Conservation (phyloP, 2,329 filamentous ascomycete genomes). For the Samsoniella hepiali region DNA sequence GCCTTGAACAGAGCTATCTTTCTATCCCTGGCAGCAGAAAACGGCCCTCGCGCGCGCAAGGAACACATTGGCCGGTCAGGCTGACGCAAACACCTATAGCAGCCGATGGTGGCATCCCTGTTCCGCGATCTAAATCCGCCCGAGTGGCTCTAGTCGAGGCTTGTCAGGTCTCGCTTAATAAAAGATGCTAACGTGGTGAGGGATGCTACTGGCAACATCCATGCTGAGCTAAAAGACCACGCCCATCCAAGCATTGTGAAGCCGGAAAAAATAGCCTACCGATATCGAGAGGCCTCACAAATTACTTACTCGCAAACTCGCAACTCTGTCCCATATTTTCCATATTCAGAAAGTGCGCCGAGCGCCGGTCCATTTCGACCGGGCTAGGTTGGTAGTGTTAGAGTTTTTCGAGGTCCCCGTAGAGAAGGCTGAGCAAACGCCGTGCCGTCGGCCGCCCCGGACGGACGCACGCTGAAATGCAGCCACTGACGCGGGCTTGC, state of each 20-base stretch:
- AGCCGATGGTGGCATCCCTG: too few species aligned
- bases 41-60: neutral
- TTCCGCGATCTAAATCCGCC: too few species aligned
- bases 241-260: too few species aligned
- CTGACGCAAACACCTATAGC: too few species aligned
- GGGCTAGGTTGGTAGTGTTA: neutral
- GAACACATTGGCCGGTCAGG: too few species aligned
- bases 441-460: constrained; percentile 14
- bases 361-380: neutral
- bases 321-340: neutral
- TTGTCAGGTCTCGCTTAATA: neutral
- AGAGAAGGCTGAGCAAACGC: constrained; percentile 15
- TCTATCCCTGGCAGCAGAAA: neutral
- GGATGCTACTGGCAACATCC: neutral
- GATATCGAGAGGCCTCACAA: constrained; percentile 1
- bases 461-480: constrained; percentile 13
- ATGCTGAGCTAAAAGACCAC: neutral
- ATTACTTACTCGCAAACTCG: neutral
- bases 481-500: constrained; percentile 1
- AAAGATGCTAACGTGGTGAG: neutral
- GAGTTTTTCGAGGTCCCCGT: constrained; percentile 4
- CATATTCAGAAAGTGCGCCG: neutral
- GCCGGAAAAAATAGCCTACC: neutral
- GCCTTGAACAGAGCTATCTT: neutral
- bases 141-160: neutral